phyloP scores from a whole-genome alignment of 495 filamentous ascomycete genomes.

The Aspergillus steynii region DNA sequence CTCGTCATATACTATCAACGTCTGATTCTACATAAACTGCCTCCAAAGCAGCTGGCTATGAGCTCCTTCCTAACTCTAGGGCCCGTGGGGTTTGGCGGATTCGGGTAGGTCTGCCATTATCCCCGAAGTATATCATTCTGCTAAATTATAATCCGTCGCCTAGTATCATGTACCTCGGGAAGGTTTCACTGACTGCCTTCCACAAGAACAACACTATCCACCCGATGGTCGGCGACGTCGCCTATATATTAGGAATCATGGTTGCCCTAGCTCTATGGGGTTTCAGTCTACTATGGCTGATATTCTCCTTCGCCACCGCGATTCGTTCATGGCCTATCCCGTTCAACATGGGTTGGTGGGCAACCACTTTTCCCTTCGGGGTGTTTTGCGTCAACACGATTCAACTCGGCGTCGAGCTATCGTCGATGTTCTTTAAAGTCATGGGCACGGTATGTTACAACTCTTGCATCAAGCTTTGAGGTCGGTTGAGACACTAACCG shows the following conservation, averaged over 20 bases:
- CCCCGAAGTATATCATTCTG: neutral
- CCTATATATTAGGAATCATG: constrained; percentile 44
- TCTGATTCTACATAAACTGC: constrained; percentile 44
- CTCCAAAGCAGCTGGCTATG: constrained; percentile 46
- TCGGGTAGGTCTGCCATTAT: constrained; percentile 25
- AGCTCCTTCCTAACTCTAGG: constrained; percentile 49
- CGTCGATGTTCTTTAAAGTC: constrained; percentile 51
- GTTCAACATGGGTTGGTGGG: constrained; percentile 67
- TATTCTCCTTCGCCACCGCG: constrained; percentile 46
- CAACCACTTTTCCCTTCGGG: constrained; percentile 59
- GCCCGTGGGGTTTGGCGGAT: constrained; percentile 49
- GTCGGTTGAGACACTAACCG: neutral
- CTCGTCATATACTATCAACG: constrained; percentile 51
- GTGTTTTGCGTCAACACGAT: constrained; percentile 53
- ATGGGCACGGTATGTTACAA: constrained; percentile 40
- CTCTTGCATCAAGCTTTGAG: neutral
- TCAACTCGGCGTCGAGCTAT: constrained; percentile 45
- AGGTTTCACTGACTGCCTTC: constrained; percentile 36
- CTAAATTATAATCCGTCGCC: neutral
- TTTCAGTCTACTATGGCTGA: constrained; percentile 50
- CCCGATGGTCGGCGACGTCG: constrained; percentile 35
- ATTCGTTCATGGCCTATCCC: constrained; percentile 45
- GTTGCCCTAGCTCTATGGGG: constrained; percentile 48
- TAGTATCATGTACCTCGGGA: constrained; percentile 45
- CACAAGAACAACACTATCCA: constrained; percentile 22